phyloP scores from a whole-genome alignment of 225 moss, liverwort and hornwort species.

The Neckera pumila region DNA sequence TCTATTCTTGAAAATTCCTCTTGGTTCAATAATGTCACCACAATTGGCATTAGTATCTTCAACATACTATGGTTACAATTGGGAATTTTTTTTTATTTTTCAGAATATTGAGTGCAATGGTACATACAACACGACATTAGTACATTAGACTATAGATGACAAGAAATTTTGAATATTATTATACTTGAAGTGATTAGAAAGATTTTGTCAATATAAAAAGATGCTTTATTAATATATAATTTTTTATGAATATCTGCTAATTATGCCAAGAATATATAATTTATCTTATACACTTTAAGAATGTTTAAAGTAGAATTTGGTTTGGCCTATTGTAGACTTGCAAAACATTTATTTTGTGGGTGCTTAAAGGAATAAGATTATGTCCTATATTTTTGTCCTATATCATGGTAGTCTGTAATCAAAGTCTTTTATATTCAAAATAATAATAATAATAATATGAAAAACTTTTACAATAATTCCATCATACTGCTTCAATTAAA shows the following conservation, averaged over 20 bases:
- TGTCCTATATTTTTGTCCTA: too few relatives aligned
- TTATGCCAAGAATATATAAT: too few relatives aligned
- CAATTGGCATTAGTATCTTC: not conserved
- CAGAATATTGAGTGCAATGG: not conserved
- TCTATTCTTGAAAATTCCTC: not conserved
- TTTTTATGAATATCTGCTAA: rapidly evolving
- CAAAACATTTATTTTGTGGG: too few relatives aligned
- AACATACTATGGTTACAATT: not conserved
- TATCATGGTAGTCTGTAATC: rapidly evolving
- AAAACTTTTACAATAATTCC: not conserved
- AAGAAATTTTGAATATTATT: not conserved
- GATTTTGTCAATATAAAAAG: not conserved
- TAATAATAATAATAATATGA: not conserved
- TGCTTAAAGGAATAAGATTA: too few relatives aligned
- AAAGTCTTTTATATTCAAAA: not conserved
- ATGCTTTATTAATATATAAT: not conserved
- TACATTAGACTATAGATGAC: too few relatives aligned
- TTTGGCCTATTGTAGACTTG: not conserved
- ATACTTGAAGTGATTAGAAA: not conserved
- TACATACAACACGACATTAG: not conserved
- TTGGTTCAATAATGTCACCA: not conserved
- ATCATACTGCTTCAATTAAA: not conserved
- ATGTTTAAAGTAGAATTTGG: not conserved
- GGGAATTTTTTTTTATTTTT: not conserved
- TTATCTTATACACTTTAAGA: not conserved